Conservation (phyloP, 2,329 filamentous ascomycete genomes). For the Acrodontium crateriforme region DNA sequence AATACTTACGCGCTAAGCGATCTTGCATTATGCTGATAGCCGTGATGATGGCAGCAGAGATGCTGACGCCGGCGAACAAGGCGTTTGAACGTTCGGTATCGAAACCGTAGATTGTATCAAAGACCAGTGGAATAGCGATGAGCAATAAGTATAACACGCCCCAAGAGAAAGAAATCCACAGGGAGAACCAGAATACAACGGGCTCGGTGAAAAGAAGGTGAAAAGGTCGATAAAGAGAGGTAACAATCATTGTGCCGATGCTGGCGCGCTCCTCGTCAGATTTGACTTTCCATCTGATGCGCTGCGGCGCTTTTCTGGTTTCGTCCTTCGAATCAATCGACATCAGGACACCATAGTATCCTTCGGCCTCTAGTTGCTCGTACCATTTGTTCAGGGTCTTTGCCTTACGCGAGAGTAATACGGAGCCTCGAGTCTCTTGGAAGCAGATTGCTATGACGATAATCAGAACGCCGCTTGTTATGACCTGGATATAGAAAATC, state of each 20-base stretch:
- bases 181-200: slow-evolving; percentile 71
- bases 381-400: slow-evolving; percentile 65
- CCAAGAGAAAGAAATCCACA: slow-evolving; percentile 87
- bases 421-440: slow-evolving; percentile 68
- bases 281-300: slow-evolving; percentile 39
- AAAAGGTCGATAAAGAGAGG: slow-evolving; percentile 67
- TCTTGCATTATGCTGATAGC: slow-evolving; percentile 40
- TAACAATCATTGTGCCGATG: slow-evolving; percentile 53
- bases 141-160: slow-evolving; percentile 78
- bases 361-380: slow-evolving; percentile 52
- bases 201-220: slow-evolving; percentile 62
- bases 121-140: slow-evolving; percentile 65
- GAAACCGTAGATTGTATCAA: slow-evolving; percentile 54
- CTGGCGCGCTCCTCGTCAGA: slow-evolving; percentile 63
- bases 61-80: slow-evolving; percentile 59
- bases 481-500: slow-evolving; percentile 78
- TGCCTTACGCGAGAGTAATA: slow-evolving; percentile 66
- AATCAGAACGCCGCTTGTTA: slow-evolving; percentile 51
- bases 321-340: slow-evolving; percentile 11
- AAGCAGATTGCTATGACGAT: slow-evolving; percentile 55
- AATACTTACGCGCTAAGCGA: slow-evolving; percentile 6
- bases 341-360: slow-evolving; percentile 43
- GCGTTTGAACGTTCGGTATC: slow-evolving; percentile 52
- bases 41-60: slow-evolving; percentile 53
- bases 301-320: slow-evolving; percentile 7